Evolutionary conservation across 257 asterid species (phyloP).

Genomic region (Mitragyna speciosa): DNA sequence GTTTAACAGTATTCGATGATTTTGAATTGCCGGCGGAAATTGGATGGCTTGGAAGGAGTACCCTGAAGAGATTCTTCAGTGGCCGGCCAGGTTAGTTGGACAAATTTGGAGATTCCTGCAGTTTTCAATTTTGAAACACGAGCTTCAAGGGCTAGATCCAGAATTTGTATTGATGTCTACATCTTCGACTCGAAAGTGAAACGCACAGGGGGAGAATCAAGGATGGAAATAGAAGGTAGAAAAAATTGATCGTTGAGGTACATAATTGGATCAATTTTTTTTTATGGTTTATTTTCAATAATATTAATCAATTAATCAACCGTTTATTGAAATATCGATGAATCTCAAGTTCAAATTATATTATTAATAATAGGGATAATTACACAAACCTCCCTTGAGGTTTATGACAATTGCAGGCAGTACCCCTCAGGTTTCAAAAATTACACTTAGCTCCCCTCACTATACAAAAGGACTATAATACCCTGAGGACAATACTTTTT

Average conservation of each 20-base stretch:
- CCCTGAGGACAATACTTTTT: too few relatives aligned
- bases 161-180: slow-evolving; percentile 4
- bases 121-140: slow-evolving; percentile 17
- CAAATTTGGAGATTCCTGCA: slow-evolving; percentile 10
- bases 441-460: too few relatives aligned
- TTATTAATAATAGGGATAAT: too few relatives aligned
- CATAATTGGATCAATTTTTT: background rate
- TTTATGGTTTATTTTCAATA: background rate
- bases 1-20: too few relatives aligned
- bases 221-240: background rate
- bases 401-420: too few relatives aligned
- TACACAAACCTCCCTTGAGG: too few relatives aligned
- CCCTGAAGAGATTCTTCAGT: background rate
- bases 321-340: background rate
- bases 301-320: background rate
- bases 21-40: background rate
- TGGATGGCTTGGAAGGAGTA: slow-evolving; percentile 14
- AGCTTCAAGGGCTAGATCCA: slow-evolving; percentile 28
- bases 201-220: background rate
- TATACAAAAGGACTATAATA: too few relatives aligned
- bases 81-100: slow-evolving; percentile 2
- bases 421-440: too few relatives aligned
- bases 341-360: too few relatives aligned
- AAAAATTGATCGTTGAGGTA: slow-evolving; percentile 1
- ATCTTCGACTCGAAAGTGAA: background rate